Percentiles rank a stretch among this genome's conserved stretches.
Conservation (phyloP, 2,329 filamentous ascomycete species). For the Gremmenia infestans region DNA sequence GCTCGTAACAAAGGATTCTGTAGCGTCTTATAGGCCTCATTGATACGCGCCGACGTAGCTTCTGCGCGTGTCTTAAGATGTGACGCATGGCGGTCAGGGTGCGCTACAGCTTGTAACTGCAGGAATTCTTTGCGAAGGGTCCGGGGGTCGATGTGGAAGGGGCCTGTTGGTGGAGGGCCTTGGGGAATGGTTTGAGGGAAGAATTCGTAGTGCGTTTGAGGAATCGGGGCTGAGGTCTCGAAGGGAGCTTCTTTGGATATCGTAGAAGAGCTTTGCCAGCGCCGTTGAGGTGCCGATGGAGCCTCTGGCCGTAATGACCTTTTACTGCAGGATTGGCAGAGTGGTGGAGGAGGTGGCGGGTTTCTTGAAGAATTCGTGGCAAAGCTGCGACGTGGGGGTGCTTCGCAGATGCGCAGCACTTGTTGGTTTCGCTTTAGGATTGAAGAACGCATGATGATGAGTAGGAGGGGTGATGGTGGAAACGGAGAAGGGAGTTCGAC, state of each 20-base stretch:
- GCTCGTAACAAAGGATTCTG: slow-evolving; percentile 72
- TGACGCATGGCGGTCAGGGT: slow-evolving; percentile 58
- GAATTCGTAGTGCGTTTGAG: slow-evolving; percentile 72
- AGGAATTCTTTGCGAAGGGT: slow-evolving; percentile 81
- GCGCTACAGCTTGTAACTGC: slow-evolving; percentile 69
- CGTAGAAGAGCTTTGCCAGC: slow-evolving; percentile 4
- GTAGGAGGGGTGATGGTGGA: neutral
- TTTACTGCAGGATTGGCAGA: slow-evolving; percentile 11
- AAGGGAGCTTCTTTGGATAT: slow-evolving; percentile 1
- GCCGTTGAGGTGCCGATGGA: neutral
- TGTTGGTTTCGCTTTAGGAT: slow-evolving; percentile 3
- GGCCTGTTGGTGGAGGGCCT: slow-evolving; percentile 72
- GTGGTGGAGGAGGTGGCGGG: neutral
- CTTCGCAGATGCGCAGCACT: slow-evolving; percentile 2
- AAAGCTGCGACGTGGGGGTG: slow-evolving; percentile 11
- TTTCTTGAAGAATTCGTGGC: neutral
- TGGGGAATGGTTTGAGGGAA: slow-evolving; percentile 74
- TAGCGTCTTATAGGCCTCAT: slow-evolving; percentile 87
- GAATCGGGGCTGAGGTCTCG: neutral
- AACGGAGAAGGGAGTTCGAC: neutral
- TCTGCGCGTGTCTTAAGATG: slow-evolving; percentile 59
- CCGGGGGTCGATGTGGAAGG: slow-evolving; percentile 68
- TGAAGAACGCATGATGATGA: slow-evolving; percentile 10
- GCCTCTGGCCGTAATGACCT: neutral
- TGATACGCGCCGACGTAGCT: slow-evolving; percentile 75